Conservation (phyloP, 345 rosid genomes). For the Brassica carinata region DNA sequence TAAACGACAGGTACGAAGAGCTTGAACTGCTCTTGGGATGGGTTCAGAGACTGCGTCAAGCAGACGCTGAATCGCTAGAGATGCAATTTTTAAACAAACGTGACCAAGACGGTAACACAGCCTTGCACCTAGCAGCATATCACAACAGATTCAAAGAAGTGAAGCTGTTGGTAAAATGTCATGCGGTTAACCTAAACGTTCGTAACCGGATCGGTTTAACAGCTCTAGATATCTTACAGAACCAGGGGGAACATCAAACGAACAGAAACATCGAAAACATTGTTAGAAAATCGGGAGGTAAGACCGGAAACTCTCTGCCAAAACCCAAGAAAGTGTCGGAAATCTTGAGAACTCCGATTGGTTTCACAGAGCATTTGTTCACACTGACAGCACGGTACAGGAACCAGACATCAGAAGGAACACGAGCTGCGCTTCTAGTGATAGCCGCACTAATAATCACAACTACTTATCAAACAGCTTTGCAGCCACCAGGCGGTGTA, state of each 20-base stretch:
- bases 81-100: constrained; percentile 30
- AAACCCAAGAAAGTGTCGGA: constrained; percentile 6
- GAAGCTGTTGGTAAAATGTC: constrained; percentile 20
- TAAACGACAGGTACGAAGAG: constrained; percentile 10
- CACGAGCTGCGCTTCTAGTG: constrained; percentile 35
- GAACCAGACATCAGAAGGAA: constrained; percentile 26
- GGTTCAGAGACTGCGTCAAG: constrained; percentile 14
- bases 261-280: constrained; percentile 14
- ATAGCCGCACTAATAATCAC: constrained; percentile 42
- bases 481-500: constrained; percentile 43
- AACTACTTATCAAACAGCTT: constrained; percentile 38
- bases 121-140: constrained; percentile 41
- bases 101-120: constrained; percentile 42
- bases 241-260: not conserved
- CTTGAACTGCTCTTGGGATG: constrained; percentile 34
- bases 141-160: constrained; percentile 30
- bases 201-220: constrained; percentile 20
- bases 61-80: not conserved
- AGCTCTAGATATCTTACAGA: constrained; percentile 25
- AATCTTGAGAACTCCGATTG: constrained; percentile 5
- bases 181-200: constrained; percentile 9
- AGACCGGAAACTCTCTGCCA: not conserved
- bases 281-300: not conserved
- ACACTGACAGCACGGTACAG: constrained; percentile 14
- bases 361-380: not conserved